Base-by-base conservation (phyloP, 2,329 filamentous ascomycete species). In the Monosporascus sp. region DNA sequence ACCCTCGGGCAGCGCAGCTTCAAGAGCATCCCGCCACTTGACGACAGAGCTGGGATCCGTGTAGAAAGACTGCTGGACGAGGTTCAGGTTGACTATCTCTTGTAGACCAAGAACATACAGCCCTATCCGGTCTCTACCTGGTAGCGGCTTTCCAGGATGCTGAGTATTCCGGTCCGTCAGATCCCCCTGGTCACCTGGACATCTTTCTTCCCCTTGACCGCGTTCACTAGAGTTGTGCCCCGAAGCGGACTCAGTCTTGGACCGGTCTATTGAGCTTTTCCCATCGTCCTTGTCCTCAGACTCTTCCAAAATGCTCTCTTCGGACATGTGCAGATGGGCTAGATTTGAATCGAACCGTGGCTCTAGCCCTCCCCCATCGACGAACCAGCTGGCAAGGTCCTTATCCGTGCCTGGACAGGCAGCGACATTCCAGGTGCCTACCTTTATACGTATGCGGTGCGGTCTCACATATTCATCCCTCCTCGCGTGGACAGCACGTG, bases 391-490 rank as follows among this genome's bases (percentile, higher is more conserved):
- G 7, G 84, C 88, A 5, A 99, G 75, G 66, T 97, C 94, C 61
- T 90, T 89, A 69, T 96, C 91, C 0, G 91, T 91, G 24, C 89
- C 91, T 14, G 89, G 84, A 59, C 88, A 86, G 1, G 87, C 86
- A 4, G 91, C 94, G 17, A 96, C 90, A 71, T 99, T 99, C 94
- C 94, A 99, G 0, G 90, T 88, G 43, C 93, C 94, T 50, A 99
- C 81, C 72, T 97, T 97, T 70, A 99, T 82, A 59, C 86, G 86
- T 61, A 96, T 83, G 49, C 81, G 81, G 67, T 86, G 86, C 44
- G 85, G 82, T 38, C 85, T 83, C 26, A 88, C 87, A 69, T 92
- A 99, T 69, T 97, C 92, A 48, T 82, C 74, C 64, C 86, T 83
- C 51, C 94, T 83, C 40, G 88, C 85, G 66, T 87, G 82, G 40